These are phyloP conservation scores for Geotrichum australiense DNA, from an alignment of 1,139 yeast species.

Conservation along the genomic window DNA sequence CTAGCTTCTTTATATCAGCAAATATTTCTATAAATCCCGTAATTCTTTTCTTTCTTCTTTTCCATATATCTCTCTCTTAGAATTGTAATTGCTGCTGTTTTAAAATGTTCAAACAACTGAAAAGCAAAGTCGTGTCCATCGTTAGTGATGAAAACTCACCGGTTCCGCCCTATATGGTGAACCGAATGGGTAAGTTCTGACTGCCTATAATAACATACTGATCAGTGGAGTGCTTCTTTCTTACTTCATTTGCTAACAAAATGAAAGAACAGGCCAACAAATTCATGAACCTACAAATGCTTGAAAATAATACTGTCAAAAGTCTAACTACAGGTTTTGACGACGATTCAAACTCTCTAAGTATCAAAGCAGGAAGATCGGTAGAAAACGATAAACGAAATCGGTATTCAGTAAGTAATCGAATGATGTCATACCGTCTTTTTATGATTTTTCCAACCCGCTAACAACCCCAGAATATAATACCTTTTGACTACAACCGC, in stretches of 20 bases:
- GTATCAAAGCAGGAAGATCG: constrained; percentile 10
- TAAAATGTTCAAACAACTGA: too few relatives aligned
- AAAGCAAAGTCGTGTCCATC: too few relatives aligned
- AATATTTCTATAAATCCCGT: too few relatives aligned
- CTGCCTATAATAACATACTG: too few relatives aligned
- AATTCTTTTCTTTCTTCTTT: not conserved
- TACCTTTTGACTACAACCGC: constrained; percentile 55
- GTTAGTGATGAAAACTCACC: too few relatives aligned
- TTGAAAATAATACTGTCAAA: constrained; percentile 8
- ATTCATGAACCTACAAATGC: constrained; percentile 11
- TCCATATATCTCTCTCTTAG: not conserved
- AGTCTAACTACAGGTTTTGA: not conserved
- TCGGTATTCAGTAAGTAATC: constrained; percentile 12
- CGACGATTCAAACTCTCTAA: not conserved
- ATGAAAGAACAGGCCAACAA: constrained; percentile 11
- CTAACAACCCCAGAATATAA: constrained; percentile 35
- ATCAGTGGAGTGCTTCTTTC: too few relatives aligned
- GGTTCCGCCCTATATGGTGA: too few relatives aligned
- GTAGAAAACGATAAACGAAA: constrained; percentile 12
- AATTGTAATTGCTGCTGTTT: not conserved
- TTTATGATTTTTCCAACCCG: not conserved
- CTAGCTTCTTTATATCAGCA: too few relatives aligned
- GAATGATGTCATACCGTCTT: not conserved
- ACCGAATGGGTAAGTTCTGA: too few relatives aligned
- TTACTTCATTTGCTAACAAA: too few relatives aligned